phyloP scores from a whole-genome alignment of 805 yeast species.

The Lachancea sp. region DNA sequence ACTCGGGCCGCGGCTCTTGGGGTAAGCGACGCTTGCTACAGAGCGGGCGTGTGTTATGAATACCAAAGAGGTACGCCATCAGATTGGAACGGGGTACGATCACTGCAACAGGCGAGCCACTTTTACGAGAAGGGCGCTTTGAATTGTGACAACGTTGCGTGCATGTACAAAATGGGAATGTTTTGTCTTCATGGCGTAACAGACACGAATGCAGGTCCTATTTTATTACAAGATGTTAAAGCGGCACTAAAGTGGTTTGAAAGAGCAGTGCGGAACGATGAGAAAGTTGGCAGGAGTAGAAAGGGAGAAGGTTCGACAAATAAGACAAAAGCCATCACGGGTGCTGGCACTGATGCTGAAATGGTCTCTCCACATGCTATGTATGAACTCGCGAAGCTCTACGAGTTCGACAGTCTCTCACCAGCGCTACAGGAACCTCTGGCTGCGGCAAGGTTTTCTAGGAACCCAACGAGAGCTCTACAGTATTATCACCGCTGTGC shows the following conservation, averaged over 20 bases:
- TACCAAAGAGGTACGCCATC: slow-evolving; percentile 46
- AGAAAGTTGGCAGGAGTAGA: not conserved
- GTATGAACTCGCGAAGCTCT: slow-evolving; percentile 51
- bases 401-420: slow-evolving; percentile 41
- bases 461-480: slow-evolving; percentile 40
- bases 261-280: slow-evolving; percentile 32
- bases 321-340: not conserved
- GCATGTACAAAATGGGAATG: slow-evolving; percentile 73
- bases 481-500: slow-evolving; percentile 55
- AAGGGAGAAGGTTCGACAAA: not conserved
- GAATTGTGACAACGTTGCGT: slow-evolving; percentile 49
- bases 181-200: slow-evolving; percentile 47
- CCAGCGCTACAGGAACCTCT: slow-evolving; percentile 16
- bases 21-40: slow-evolving; percentile 56
- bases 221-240: slow-evolving; percentile 24
- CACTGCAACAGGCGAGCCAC: slow-evolving; percentile 40
- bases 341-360: slow-evolving; percentile 34
- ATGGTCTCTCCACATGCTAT: slow-evolving; percentile 45
- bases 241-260: slow-evolving; percentile 47
- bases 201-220: slow-evolving; percentile 13
- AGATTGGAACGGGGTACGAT: slow-evolving; percentile 33
- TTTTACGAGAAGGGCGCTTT: slow-evolving; percentile 57
- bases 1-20: slow-evolving; percentile 50
- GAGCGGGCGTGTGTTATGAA: slow-evolving; percentile 68
- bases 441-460: slow-evolving; percentile 11